Conservation (phyloP, 345 rosid species). For the Syzygium jambos region DNA sequence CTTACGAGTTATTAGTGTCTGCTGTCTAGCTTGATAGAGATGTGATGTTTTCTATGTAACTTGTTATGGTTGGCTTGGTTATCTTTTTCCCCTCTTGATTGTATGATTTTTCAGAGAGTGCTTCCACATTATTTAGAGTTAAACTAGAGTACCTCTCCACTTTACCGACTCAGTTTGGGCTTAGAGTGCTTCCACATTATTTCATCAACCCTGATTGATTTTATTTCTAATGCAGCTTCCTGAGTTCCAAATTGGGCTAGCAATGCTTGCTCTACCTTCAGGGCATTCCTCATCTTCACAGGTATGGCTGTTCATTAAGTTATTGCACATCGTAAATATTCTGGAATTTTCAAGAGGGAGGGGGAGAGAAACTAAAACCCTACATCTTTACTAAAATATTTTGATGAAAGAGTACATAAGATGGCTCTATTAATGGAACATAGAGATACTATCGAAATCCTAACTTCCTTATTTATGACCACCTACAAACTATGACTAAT, state of each 20-base stretch:
- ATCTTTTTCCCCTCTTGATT: background rate
- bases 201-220: background rate
- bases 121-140: background rate
- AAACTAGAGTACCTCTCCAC: background rate
- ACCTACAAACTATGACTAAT: background rate
- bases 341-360: background rate
- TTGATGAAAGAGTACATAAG: background rate
- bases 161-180: background rate
- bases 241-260: slow-evolving; percentile 89
- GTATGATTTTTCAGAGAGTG: background rate
- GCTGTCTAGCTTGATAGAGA: background rate
- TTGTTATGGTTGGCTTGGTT: background rate
- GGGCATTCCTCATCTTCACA: slow-evolving; percentile 72
- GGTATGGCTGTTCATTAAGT: slow-evolving; percentile 27
- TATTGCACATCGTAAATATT: background rate
- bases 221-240: slow-evolving; percentile 47
- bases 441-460: background rate
- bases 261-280: slow-evolving; percentile 64
- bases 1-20: background rate
- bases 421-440: background rate
- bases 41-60: background rate
- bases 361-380: background rate
- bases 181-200: background rate
- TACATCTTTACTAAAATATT: background rate
- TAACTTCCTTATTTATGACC: background rate